Evolutionary conservation across 306 rosid genomes (phyloP).

Genomic region (Prunus mira): DNA sequence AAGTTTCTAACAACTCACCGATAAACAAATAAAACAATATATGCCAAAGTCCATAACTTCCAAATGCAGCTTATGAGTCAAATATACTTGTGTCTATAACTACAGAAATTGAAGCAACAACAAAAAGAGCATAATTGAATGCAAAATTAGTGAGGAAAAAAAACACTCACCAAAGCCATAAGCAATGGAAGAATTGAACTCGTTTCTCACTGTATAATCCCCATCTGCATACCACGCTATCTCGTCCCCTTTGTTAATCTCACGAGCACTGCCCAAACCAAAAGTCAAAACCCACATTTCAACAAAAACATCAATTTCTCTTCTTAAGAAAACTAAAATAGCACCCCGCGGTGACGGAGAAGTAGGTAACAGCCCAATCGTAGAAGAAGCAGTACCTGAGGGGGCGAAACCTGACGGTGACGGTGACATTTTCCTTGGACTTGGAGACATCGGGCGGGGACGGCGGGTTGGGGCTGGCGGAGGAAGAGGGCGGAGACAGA

Average conservation of each 20-base stretch:
- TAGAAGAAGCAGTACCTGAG: conserved; percentile 49
- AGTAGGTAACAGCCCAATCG: conserved; percentile 10
- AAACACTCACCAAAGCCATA: conserved; percentile 72
- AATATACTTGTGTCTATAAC: background rate
- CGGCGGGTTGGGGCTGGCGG: conserved; percentile 32
- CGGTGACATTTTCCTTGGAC: conserved; percentile 81
- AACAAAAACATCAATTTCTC: background rate
- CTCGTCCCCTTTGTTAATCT: conserved; percentile 79
- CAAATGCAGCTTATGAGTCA: background rate
- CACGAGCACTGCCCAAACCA: conserved; percentile 54
- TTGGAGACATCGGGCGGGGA: conserved; percentile 43
- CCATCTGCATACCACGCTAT: conserved; percentile 93
- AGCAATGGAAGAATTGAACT: conserved; percentile 55
- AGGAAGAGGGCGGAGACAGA: conserved; percentile 35
- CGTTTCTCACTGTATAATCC: conserved; percentile 62
- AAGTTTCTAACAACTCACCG: background rate
- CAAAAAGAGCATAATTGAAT: background rate
- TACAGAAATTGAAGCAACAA: background rate
- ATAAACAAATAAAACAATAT: background rate
- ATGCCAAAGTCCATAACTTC: background rate
- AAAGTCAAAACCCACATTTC: background rate
- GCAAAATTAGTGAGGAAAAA: background rate
- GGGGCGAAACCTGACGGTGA: conserved; percentile 86
- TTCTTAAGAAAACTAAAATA: background rate
- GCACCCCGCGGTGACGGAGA: background rate